Evolutionary conservation across 306 rosid species (phyloP), one percentile per base, ranked within the genome.

Genomic region (Cucumis melo): DNA sequence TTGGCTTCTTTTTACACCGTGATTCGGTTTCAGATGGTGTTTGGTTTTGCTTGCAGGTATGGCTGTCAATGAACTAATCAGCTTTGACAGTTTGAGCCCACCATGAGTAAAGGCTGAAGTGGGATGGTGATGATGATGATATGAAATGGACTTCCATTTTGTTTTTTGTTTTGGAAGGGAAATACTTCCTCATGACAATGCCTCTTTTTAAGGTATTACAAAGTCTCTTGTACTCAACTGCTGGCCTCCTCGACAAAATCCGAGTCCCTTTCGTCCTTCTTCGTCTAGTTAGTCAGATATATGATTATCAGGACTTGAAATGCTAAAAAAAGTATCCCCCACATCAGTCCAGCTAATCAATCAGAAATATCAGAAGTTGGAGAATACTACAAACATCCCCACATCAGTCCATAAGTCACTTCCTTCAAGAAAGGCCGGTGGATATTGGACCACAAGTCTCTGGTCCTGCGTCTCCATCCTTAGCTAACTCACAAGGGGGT

Each of bases 401-500:
- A 46, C 39, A 3, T 70, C 75, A 70, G 75, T 70, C 44, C 24
- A 44, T 24, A 72, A 72, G 76, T 71, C 56, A 42, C 55, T 67
- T 73, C 42, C 46, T 73, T 73, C 76, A 73, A 27, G 76, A 48
- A 29, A 73, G 71, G 71, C 64, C 57, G 81, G 61, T 51, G 19
- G 60, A 32, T 80, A 89, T 80, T 88, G 88, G 59, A 81, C 87
- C 73, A 77, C 87, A 61, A 88, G 73, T 19, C 82, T 86, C 92
- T 70, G 71, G 56, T 68, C 84, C 82, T 57, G 78, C 58, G 79
- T 73, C 89, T 74, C 81, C 81, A 56, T 76, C 77, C 65, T 80
- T 84, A 71, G 83, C 72, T 71, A 76, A 83, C 84, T 85, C 83
- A 80, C 90, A 91, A 15, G 82, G 88, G 81, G 98, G 97, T 80